These are phyloP conservation scores for Diplotaxis tenuifolia DNA, from an alignment of 345 rosid genomes.

Conservation along the genomic window DNA sequence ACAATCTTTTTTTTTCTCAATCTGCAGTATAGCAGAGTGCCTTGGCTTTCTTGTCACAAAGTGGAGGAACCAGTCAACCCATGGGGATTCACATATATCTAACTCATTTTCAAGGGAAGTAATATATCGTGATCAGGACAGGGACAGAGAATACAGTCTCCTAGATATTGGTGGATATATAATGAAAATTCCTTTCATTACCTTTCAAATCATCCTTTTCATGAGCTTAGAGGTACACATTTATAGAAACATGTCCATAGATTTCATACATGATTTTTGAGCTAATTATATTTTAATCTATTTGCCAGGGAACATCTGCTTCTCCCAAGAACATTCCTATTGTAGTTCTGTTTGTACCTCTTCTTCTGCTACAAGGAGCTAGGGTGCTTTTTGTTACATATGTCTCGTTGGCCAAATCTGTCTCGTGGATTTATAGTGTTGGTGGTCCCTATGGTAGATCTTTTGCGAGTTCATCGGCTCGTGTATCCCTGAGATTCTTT, in stretches of 20 bases:
- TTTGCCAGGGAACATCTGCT: conserved; percentile 67
- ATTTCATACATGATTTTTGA: too few relatives aligned
- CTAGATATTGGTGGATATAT: conserved; percentile 87
- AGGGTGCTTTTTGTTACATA: conserved; percentile 61
- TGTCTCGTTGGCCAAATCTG: conserved; percentile 60
- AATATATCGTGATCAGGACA: conserved; percentile 57
- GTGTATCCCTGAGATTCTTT: conserved; percentile 62
- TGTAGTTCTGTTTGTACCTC: conserved; percentile 60
- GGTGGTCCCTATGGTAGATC: too few relatives aligned
- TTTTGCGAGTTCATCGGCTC: conserved; percentile 47
- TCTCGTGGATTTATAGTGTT: conserved; percentile 41
- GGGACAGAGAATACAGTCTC: conserved; percentile 52
- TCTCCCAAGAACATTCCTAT: conserved; percentile 58
- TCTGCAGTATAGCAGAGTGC: too few relatives aligned
- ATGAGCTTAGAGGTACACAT: conserved; percentile 79
- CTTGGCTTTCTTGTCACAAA: too few relatives aligned
- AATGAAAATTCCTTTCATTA: conserved; percentile 74
- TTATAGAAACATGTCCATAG: not conserved
- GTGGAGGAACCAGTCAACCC: too few relatives aligned
- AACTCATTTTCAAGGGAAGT: conserved; percentile 49
- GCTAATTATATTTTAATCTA: not conserved
- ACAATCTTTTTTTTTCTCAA: too few relatives aligned
- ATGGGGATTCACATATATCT: too few relatives aligned
- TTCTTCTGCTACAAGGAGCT: conserved; percentile 75
- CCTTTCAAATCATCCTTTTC: conserved; percentile 74